Percentiles rank a stretch among this genome's conserved stretches.
Conservation (phyloP, 2,329 filamentous ascomycete genomes). For the Monosporascus sp. region DNA sequence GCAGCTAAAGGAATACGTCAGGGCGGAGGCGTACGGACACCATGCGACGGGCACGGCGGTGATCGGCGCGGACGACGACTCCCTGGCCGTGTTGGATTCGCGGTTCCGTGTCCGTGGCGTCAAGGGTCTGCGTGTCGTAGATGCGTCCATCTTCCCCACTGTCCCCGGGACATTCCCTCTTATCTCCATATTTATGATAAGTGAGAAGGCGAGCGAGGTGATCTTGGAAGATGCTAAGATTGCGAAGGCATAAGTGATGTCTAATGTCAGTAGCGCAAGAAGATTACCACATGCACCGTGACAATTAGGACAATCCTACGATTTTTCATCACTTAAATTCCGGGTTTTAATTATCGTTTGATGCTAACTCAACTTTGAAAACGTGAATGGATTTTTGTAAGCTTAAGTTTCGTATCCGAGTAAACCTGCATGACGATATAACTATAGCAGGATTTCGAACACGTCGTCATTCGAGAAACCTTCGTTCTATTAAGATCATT, state of each 20-base stretch:
- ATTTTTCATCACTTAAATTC: too few relatives aligned
- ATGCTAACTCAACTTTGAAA: too few relatives aligned
- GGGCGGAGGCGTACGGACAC: constrained; percentile 24
- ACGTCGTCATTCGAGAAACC: too few relatives aligned
- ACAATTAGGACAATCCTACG: too few relatives aligned
- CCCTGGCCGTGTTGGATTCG: not conserved
- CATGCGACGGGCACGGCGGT: constrained; percentile 20
- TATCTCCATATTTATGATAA: constrained; percentile 5
- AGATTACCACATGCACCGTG: too few relatives aligned
- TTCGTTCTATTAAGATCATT: too few relatives aligned
- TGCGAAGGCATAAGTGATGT: not conserved
- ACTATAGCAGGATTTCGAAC: too few relatives aligned
- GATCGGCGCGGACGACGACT: not conserved
- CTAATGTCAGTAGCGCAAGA: too few relatives aligned
- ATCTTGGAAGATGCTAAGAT: constrained; percentile 1
- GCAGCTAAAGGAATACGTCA: constrained; percentile 19
- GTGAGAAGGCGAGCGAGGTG: constrained; percentile 3
- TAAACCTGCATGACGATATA: too few relatives aligned
- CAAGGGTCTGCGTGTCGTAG: not conserved
- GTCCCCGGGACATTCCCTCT: constrained; percentile 3
- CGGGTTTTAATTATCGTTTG: too few relatives aligned
- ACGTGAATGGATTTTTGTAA: too few relatives aligned
- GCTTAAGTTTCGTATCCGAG: too few relatives aligned
- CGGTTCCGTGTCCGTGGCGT: not conserved
- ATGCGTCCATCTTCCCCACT: not conserved